Conservation (phyloP, 2,329 filamentous ascomycete species). For the Diaporthe sp. region DNA sequence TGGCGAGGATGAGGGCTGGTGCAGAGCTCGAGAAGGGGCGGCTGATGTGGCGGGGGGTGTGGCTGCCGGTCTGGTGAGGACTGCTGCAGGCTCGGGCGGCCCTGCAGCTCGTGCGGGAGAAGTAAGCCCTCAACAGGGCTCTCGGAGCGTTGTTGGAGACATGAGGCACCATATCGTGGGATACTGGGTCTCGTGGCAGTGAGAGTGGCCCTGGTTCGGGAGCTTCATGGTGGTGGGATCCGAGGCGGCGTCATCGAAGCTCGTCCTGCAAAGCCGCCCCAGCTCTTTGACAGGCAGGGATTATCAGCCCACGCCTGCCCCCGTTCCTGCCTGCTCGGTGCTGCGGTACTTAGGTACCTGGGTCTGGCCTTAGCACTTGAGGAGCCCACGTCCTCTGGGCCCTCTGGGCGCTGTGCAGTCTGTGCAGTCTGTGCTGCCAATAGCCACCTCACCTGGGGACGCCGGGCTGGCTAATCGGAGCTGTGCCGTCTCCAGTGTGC, state of each 20-base stretch:
- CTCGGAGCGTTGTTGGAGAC: slow-evolving; percentile 32
- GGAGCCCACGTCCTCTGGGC: background rate
- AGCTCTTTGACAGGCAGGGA: slow-evolving; percentile 18
- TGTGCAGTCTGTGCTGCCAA: background rate
- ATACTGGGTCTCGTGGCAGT: background rate
- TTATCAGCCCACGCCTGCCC: slow-evolving; percentile 11
- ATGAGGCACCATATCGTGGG: slow-evolving; percentile 38
- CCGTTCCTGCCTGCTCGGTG: background rate
- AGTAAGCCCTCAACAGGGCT: slow-evolving; percentile 25
- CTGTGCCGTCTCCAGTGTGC: background rate
- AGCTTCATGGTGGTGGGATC: background rate
- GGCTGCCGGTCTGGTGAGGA: background rate
- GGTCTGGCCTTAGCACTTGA: background rate
- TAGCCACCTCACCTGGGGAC: background rate
- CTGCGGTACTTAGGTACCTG: slow-evolving; percentile 2
- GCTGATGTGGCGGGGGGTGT: background rate
- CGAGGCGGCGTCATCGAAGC: slow-evolving; percentile 21
- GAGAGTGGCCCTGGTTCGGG: background rate
- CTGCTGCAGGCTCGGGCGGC: background rate
- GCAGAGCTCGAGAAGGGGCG: slow-evolving; percentile 21
- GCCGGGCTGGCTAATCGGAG: slow-evolving; percentile 21
- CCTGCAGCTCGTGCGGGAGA: background rate
- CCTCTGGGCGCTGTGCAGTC: background rate
- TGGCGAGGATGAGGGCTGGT: background rate
- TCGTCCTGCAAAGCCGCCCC: slow-evolving; percentile 6